Conservation (phyloP, 2,329 filamentous ascomycete genomes). For the Scedosporium minutisporum region DNA sequence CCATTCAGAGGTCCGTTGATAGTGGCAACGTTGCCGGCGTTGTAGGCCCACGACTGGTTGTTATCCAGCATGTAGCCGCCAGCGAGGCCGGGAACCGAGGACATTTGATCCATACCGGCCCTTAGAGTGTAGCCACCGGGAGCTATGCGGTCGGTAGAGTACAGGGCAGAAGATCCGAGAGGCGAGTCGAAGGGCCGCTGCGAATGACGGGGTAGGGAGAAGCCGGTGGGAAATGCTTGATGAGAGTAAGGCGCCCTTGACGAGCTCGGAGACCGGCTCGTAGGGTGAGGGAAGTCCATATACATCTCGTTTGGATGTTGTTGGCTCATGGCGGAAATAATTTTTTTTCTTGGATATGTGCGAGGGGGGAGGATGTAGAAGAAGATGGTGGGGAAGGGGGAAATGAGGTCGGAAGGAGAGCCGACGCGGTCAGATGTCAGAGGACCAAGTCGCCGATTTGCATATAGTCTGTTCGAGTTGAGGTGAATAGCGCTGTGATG, state of each 20-base stretch:
- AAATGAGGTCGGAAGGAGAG: background rate
- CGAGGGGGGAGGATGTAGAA: background rate
- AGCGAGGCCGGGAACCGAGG: conserved; percentile 23
- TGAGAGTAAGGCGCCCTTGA: conserved; percentile 48
- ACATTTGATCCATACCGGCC: conserved; percentile 38
- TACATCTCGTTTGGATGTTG: conserved; percentile 58
- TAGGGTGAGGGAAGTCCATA: conserved; percentile 48
- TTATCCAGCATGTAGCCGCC: conserved; percentile 51
- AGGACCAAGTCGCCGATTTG: conserved; percentile 1
- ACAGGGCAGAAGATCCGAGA: conserved; percentile 54
- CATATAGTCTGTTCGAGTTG: conserved; percentile 8
- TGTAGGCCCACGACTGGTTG: conserved; percentile 66
- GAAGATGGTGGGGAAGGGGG: background rate
- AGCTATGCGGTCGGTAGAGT: conserved; percentile 56
- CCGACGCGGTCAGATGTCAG: background rate
- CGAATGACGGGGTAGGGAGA: conserved; percentile 37
- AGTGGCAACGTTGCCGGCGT: conserved; percentile 54
- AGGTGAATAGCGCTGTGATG: conserved; percentile 2
- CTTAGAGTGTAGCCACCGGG: conserved; percentile 49
- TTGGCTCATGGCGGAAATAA: conserved; percentile 30
- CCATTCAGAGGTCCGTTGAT: conserved; percentile 57
- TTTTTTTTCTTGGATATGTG: background rate
- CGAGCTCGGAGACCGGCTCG: conserved; percentile 60
- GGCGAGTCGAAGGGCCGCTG: conserved; percentile 72
- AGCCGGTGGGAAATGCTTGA: conserved; percentile 37